A percentile compares a stretch with the other conserved stretches of the same genome.
Conservation (phyloP, 441 rosid species). For the Isatis lusitanica region DNA sequence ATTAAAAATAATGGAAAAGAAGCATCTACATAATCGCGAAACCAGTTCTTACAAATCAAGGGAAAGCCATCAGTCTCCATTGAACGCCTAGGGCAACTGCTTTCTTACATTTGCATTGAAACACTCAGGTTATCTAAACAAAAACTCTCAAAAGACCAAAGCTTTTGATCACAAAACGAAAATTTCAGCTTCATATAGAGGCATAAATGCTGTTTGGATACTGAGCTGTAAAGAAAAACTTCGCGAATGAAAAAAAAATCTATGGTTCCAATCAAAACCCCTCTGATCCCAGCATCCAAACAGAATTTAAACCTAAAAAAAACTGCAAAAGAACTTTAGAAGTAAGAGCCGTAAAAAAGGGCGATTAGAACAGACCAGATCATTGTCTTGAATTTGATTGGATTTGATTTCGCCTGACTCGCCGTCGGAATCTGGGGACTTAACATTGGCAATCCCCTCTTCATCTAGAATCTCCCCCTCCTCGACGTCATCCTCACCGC, state of each 20-base stretch:
- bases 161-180: slow-evolving; percentile 35
- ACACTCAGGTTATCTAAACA: slow-evolving; percentile 58
- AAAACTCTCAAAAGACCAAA: slow-evolving; percentile 52
- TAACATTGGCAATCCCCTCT: slow-evolving; percentile 32
- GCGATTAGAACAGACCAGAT: slow-evolving; percentile 74
- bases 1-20: slow-evolving; percentile 18
- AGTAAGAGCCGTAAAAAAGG: slow-evolving; percentile 15
- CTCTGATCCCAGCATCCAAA: slow-evolving; percentile 38
- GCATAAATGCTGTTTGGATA: slow-evolving; percentile 34
- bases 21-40: slow-evolving; percentile 33
- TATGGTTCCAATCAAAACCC: neutral
- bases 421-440: slow-evolving; percentile 33
- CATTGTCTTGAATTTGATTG: slow-evolving; percentile 34
- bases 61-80: slow-evolving; percentile 78
- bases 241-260: neutral
- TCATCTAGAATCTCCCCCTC: slow-evolving; percentile 99
- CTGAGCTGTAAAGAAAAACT: slow-evolving; percentile 27
- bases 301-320: neutral
- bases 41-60: slow-evolving; percentile 88
- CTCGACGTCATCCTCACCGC: slow-evolving; percentile 71
- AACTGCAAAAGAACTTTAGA: neutral
- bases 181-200: slow-evolving; percentile 19
- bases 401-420: slow-evolving; percentile 41
- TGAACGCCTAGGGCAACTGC: slow-evolving; percentile 74
- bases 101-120: slow-evolving; percentile 55